These are phyloP conservation scores for Paramarasmius palmivorus DNA, from an alignment of 1,284 basidiomycete species.

Conservation along the genomic window DNA sequence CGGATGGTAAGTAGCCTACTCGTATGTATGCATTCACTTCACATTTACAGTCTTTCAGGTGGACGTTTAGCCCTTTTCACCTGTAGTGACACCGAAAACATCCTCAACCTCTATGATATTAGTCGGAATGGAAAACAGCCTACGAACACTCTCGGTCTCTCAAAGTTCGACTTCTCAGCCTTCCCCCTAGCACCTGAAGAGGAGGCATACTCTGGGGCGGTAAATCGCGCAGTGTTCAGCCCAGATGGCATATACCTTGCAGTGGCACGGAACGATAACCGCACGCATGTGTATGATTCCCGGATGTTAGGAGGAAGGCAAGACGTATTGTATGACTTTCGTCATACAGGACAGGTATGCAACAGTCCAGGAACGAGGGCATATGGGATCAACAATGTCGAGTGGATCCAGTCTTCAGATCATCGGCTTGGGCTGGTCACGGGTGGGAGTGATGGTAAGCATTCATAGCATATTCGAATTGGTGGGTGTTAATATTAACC, in stretches of 20 bases:
- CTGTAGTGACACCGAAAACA: conserved; percentile 30
- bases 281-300: conserved; percentile 60
- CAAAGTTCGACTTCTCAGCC: conserved; percentile 22
- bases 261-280: conserved; percentile 59
- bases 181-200: conserved; percentile 28
- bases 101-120: conserved; percentile 58
- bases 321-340: conserved; percentile 46
- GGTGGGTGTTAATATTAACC: too few relatives aligned
- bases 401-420: conserved; percentile 51
- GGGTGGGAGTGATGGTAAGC: conserved; percentile 63
- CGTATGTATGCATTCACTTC: conserved; percentile 1
- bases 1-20: conserved; percentile 37
- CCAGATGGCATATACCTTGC: conserved; percentile 63
- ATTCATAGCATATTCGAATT: conserved; percentile 9
- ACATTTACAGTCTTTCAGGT: conserved; percentile 26
- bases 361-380: conserved; percentile 29
- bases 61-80: conserved; percentile 50
- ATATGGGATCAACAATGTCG: conserved; percentile 55
- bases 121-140: conserved; percentile 28
- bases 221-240: conserved; percentile 54
- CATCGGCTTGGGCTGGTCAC: conserved; percentile 52
- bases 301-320: conserved; percentile 51
- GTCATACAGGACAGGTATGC: conserved; percentile 40
- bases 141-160: conserved; percentile 20
- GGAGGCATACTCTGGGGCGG: conserved; percentile 41